These are phyloP conservation scores for Macadamia tetraphylla DNA, from an alignment of 164 flowering plant genomes.

Conservation along the genomic window DNA sequence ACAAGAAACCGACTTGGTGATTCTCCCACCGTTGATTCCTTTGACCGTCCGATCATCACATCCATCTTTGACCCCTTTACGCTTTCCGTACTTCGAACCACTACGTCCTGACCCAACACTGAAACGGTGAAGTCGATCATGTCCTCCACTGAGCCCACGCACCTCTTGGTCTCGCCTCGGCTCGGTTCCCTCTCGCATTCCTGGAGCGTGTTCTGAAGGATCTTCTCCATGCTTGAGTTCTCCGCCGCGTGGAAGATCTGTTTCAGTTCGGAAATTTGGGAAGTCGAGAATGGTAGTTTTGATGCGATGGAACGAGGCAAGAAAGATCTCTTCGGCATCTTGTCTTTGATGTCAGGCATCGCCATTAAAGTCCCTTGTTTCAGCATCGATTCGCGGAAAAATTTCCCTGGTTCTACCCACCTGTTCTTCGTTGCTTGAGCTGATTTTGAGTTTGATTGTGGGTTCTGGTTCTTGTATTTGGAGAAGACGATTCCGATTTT, in stretches of 20 bases:
- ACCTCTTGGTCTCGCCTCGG: slow-evolving; percentile 74
- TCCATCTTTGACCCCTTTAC: slow-evolving; percentile 43
- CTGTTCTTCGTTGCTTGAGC: slow-evolving; percentile 43
- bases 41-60: slow-evolving; percentile 42
- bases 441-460: slow-evolving; percentile 41
- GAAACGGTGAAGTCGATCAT: slow-evolving; percentile 70
- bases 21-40: slow-evolving; percentile 69
- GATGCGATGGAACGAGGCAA: slow-evolving; percentile 57
- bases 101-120: slow-evolving; percentile 50
- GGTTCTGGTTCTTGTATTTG: slow-evolving; percentile 31
- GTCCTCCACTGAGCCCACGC: slow-evolving; percentile 70
- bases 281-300: slow-evolving; percentile 61
- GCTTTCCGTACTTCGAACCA: slow-evolving; percentile 42
- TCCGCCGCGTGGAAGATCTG: slow-evolving; percentile 48
- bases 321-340: slow-evolving; percentile 84
- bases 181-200: slow-evolving; percentile 83
- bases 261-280: slow-evolving; percentile 27
- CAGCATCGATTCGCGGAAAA: slow-evolving; percentile 69
- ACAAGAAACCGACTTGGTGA: slow-evolving; percentile 62
- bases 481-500: slow-evolving; percentile 38
- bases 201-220: slow-evolving; percentile 34
- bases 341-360: slow-evolving; percentile 85
- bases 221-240: slow-evolving; percentile 42
- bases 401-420: slow-evolving; percentile 74
- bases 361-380: slow-evolving; percentile 54